Percentiles rank a stretch among this genome's conserved stretches.
These are phyloP conservation scores for Leptodontidium sp. DNA, from an alignment of 2,329 filamentous ascomycete species.

Conservation along the genomic window DNA sequence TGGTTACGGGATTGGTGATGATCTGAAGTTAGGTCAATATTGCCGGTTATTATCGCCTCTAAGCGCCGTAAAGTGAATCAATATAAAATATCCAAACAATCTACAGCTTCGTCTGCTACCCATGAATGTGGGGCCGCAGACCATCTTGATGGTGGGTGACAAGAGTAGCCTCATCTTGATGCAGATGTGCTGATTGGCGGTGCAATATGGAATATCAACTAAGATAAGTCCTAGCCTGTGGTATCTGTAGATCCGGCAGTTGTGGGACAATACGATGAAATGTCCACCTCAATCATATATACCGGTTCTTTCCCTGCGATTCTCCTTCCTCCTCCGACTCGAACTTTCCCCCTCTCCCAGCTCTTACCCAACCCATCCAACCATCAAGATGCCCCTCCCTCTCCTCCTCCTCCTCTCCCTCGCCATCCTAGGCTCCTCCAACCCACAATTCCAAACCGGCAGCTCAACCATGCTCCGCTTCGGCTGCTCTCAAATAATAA, in stretches of 20 bases:
- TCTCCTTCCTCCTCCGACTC: background rate
- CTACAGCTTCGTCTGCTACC: background rate
- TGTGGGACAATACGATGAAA: background rate
- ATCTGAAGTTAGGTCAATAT: background rate
- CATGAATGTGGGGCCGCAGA: background rate
- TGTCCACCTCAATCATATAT: background rate
- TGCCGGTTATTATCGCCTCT: background rate
- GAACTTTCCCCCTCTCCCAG: background rate
- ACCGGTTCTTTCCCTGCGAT: background rate
- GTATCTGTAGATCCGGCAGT: background rate
- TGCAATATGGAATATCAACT: constrained; percentile 1
- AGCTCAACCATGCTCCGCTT: constrained; percentile 33
- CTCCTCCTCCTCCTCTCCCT: background rate
- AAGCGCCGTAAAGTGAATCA: background rate
- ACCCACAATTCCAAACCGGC: constrained; percentile 4
- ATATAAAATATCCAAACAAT: background rate
- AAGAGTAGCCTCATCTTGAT: too few species aligned
- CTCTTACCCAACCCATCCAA: background rate
- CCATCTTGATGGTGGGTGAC: too few species aligned
- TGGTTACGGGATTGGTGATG: background rate
- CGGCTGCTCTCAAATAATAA: constrained; percentile 36
- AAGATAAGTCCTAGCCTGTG: background rate
- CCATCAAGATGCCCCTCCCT: background rate
- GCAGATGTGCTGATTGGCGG: background rate
- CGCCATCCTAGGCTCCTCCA: background rate